A percentile compares a stretch with the other conserved stretches of the same genome.
phyloP scores from a whole-genome alignment of 192 early-diverging fungal species.

The Backusella macrospora region DNA sequence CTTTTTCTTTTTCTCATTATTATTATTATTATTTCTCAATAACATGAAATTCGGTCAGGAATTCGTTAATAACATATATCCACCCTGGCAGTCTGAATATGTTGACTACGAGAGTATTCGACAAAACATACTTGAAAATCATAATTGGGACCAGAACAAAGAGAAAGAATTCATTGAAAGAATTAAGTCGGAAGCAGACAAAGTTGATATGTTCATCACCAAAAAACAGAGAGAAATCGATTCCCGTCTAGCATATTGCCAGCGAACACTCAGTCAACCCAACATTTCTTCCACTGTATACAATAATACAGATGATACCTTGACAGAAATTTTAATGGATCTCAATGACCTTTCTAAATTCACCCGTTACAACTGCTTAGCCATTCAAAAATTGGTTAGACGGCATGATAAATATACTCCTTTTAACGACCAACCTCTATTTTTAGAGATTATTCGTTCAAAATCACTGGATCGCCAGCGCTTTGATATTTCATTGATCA shows the following conservation, averaged over 20 bases:
- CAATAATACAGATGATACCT: slow-evolving; percentile 38
- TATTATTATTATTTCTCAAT: slow-evolving; percentile 14
- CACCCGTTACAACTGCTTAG: slow-evolving; percentile 69
- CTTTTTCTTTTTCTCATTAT: slow-evolving; percentile 10
- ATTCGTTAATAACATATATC: slow-evolving; percentile 65
- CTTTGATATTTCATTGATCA: slow-evolving; percentile 56
- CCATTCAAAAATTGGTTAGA: slow-evolving; percentile 88
- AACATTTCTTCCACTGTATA: slow-evolving; percentile 27
- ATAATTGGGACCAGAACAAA: slow-evolving; percentile 78
- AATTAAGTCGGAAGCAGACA: slow-evolving; percentile 84
- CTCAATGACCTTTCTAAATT: slow-evolving; percentile 43
- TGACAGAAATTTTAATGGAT: slow-evolving; percentile 41
- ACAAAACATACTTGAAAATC: slow-evolving; percentile 59
- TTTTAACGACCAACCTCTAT: slow-evolving; percentile 37
- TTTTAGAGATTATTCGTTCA: slow-evolving; percentile 29
- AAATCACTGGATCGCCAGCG: slow-evolving; percentile 66
- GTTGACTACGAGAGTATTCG: slow-evolving; percentile 84
- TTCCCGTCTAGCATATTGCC: slow-evolving; percentile 69
- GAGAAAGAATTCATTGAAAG: slow-evolving; percentile 85
- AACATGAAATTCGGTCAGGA: slow-evolving; percentile 87
- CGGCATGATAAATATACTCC: slow-evolving; percentile 87
- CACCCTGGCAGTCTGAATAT: slow-evolving; percentile 83
- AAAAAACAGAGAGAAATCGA: slow-evolving; percentile 77
- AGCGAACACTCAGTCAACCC: slow-evolving; percentile 50
- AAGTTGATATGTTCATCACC: slow-evolving; percentile 71